phyloP scores from a whole-genome alignment of 768 basidiomycete species.

The Tephrocybe rancida region DNA sequence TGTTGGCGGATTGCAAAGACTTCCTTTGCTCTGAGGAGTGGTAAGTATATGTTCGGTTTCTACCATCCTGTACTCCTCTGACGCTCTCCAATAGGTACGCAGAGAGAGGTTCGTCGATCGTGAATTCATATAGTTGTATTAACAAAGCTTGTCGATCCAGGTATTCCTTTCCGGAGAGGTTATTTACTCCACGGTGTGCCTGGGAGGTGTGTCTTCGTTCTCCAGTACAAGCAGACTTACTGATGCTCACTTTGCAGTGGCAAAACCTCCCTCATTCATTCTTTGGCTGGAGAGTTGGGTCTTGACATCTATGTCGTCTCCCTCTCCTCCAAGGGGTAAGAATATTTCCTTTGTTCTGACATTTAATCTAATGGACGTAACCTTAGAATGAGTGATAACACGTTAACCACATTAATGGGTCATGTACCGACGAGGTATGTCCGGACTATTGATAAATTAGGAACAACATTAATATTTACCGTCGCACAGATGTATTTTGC shows the following conservation, averaged over 20 bases:
- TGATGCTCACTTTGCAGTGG: slow-evolving; percentile 47
- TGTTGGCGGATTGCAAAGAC: slow-evolving; percentile 83
- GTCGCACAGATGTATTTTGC: slow-evolving; percentile 77
- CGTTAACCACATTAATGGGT: slow-evolving; percentile 83
- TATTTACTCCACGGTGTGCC: slow-evolving; percentile 86
- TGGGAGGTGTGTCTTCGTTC: slow-evolving; percentile 58
- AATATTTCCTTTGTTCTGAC: background rate
- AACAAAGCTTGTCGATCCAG: slow-evolving; percentile 34
- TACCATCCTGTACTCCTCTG: slow-evolving; percentile 12
- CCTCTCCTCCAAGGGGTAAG: slow-evolving; percentile 84
- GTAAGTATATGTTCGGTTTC: slow-evolving; percentile 42
- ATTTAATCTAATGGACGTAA: slow-evolving; percentile 17
- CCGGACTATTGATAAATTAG: slow-evolving; percentile 5
- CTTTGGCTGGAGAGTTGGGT: slow-evolving; percentile 80
- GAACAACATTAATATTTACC: slow-evolving; percentile 13
- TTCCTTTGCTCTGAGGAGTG: slow-evolving; percentile 85
- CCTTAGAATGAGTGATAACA: slow-evolving; percentile 87
- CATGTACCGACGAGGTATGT: slow-evolving; percentile 79
- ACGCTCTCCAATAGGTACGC: slow-evolving; percentile 67
- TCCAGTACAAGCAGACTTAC: slow-evolving; percentile 17
- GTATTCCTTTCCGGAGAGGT: slow-evolving; percentile 87
- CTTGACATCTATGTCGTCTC: slow-evolving; percentile 93
- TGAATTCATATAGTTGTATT: slow-evolving; percentile 13
- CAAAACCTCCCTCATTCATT: slow-evolving; percentile 86
- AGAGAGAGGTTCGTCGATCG: slow-evolving; percentile 66